These are phyloP conservation scores for Tuber aestivum DNA, from an alignment of 495 filamentous ascomycete genomes.

Conservation along the genomic window DNA sequence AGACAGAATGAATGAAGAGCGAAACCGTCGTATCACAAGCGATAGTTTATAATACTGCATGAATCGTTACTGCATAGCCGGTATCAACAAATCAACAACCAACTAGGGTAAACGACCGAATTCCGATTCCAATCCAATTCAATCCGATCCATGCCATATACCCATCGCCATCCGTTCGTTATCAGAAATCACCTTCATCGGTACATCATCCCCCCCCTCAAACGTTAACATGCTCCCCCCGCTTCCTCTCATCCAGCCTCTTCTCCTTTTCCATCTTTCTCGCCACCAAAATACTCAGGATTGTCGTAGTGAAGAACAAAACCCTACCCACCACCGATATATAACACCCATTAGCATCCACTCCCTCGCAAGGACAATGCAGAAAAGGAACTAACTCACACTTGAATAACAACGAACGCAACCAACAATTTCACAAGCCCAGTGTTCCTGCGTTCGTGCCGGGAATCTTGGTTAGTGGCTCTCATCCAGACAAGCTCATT, in stretches of 20 bases:
- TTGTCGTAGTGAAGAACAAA: slow-evolving; percentile 35
- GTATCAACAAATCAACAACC: neutral
- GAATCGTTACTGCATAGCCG: neutral
- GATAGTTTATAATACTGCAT: no score
- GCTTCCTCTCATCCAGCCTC: slow-evolving; percentile 17
- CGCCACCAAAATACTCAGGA: slow-evolving; percentile 27
- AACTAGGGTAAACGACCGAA: neutral
- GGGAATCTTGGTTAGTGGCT: neutral
- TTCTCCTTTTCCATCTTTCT: neutral
- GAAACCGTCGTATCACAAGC: no score
- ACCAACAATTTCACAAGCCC: slow-evolving; percentile 28
- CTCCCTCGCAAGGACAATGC: no score
- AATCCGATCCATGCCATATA: neutral
- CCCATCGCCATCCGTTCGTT: neutral
- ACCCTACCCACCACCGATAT: slow-evolving; percentile 11
- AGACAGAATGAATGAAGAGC: no score
- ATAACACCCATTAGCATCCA: no score
- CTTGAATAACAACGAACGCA: slow-evolving; percentile 30
- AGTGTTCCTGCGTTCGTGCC: neutral
- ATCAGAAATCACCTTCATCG: neutral
- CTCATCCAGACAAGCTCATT: slow-evolving; percentile 8
- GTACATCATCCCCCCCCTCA: no score
- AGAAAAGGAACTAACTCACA: slow-evolving; percentile 12
- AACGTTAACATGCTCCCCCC: neutral
- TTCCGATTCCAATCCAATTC: neutral